These are phyloP conservation scores for Mortierella sp. DNA, from an alignment of 371 early-diverging fungal genomes.

Conservation along the genomic window DNA sequence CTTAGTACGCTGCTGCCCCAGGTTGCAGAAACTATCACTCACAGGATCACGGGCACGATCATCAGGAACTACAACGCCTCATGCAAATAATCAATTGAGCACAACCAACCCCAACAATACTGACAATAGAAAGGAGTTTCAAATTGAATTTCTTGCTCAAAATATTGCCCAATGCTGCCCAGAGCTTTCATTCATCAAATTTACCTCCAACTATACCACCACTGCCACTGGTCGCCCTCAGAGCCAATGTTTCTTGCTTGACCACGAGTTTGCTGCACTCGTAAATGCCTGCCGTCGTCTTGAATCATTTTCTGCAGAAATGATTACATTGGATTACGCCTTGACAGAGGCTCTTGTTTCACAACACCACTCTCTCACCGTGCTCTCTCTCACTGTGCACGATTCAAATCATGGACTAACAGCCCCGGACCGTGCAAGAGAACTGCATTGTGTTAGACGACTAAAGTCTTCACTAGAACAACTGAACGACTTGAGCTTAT, in stretches of 20 bases:
- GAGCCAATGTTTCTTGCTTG: conserved; percentile 23
- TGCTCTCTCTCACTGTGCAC: conserved; percentile 15
- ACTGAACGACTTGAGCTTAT: conserved; percentile 20
- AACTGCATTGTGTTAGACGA: conserved; percentile 26
- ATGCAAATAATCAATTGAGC: not conserved
- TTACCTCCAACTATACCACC: conserved; percentile 15
- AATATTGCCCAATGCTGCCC: conserved; percentile 44
- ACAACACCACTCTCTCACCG: conserved; percentile 11
- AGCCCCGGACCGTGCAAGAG: conserved; percentile 12
- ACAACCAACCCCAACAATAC: conserved; percentile 12
- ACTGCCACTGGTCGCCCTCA: not conserved
- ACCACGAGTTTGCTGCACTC: conserved; percentile 21
- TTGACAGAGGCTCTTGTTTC: conserved; percentile 31
- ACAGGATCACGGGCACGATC: conserved; percentile 29
- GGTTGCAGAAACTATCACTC: conserved; percentile 32
- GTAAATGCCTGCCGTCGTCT: conserved; percentile 22
- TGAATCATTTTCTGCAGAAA: conserved; percentile 33
- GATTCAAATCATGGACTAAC: conserved; percentile 8
- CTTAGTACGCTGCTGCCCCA: conserved; percentile 39
- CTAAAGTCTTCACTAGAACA: conserved; percentile 25
- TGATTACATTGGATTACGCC: conserved; percentile 22
- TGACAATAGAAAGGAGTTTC: conserved; percentile 5
- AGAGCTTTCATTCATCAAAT: conserved; percentile 29
- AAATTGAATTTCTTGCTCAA: conserved; percentile 25
- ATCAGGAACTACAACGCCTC: conserved; percentile 7